Evolutionary conservation across 179 eudicot genomes (phyloP), one percentile per base, ranked within the genome.

Genomic region (Beta macrorhiza): DNA sequence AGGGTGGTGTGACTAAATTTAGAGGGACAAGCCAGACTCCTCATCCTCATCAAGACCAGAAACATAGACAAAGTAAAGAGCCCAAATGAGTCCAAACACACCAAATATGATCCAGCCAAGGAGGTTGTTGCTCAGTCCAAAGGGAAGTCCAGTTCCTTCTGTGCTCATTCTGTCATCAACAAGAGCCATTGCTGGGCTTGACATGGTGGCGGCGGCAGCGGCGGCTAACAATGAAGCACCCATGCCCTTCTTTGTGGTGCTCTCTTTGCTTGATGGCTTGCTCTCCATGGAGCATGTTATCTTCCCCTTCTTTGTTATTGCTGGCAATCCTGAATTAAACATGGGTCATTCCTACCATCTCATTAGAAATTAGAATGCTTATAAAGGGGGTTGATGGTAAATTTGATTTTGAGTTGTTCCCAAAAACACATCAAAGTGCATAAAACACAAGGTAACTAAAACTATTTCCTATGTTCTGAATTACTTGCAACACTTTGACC

Each of bases 111-210:
- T 83, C 99, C 99, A 96, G 6, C 93, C 98, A 68, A 96, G 89
- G 0, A 94, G 82, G 82, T 97, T 97, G 93, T 90, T 97, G 90
- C 99, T 96, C 77, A 96, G 72, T 22, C 99, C 99, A 75, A 96
- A 91, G 8, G 98, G 96, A 9, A 96, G 93, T 15, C 99, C 99
- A 0, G 93, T 91, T 62, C 99, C 99, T 79, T 96, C 99, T 1
- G 99, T 96, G 92, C 92, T 94, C 98, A 96, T 88, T 77, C 99
- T 94, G 74, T 94, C 99, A 67, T 96, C 99, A 77, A 96, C 99
- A 70, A 96, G 78, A 10, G 99, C 99, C 93, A 91, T 81, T 12
- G 99, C 88, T 0, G 98, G 98, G 92, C 90, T 89, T 3, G 94
- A 90, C 84, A 90, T 79, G 78, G 90, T 82, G 47, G 93, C 89